Percentiles rank a stretch among this genome's conserved stretches.
phyloP scores from a whole-genome alignment of 2,329 filamentous ascomycete species.

The Truncatella angustata region DNA sequence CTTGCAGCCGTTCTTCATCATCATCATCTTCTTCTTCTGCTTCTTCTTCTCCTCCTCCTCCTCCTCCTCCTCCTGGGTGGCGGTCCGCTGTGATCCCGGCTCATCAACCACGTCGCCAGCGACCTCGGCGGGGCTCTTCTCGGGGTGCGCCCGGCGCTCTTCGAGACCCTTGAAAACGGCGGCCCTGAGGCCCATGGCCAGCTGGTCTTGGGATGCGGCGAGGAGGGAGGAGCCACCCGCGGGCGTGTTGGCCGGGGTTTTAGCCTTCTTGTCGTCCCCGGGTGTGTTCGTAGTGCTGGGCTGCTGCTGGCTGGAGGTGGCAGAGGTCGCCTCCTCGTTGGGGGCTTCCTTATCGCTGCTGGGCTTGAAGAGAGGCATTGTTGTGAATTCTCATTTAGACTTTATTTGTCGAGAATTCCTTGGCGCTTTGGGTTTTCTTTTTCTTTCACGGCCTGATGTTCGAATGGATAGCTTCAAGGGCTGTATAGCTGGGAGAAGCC shows the following conservation, averaged over 20 bases:
- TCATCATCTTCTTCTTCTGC: too few species aligned
- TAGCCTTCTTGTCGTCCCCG: too few species aligned
- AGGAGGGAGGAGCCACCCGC: slow-evolving; percentile 28
- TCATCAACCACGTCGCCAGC: not conserved
- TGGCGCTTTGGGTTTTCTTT: not conserved
- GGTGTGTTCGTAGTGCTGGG: slow-evolving; percentile 11
- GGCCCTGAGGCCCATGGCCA: not conserved
- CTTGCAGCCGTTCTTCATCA: too few species aligned
- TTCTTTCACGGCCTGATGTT: too few species aligned
- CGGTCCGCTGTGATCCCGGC: not conserved
- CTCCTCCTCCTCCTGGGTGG: too few species aligned
- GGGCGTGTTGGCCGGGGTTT: slow-evolving; percentile 42
- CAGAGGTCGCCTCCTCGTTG: not conserved
- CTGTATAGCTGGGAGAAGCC: too few species aligned
- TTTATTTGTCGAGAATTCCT: not conserved
- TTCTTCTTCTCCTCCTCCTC: too few species aligned
- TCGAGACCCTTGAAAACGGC: not conserved
- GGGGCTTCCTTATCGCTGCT: not conserved
- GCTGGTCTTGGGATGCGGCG: not conserved
- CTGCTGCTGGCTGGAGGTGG: not conserved
- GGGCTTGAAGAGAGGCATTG: not conserved
- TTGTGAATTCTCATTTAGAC: not conserved
- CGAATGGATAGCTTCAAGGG: too few species aligned
- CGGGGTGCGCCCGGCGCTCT: not conserved
- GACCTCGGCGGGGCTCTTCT: not conserved